These are phyloP conservation scores for Hippophae tibetana DNA, from an alignment of 306 rosid species.

Conservation along the genomic window DNA sequence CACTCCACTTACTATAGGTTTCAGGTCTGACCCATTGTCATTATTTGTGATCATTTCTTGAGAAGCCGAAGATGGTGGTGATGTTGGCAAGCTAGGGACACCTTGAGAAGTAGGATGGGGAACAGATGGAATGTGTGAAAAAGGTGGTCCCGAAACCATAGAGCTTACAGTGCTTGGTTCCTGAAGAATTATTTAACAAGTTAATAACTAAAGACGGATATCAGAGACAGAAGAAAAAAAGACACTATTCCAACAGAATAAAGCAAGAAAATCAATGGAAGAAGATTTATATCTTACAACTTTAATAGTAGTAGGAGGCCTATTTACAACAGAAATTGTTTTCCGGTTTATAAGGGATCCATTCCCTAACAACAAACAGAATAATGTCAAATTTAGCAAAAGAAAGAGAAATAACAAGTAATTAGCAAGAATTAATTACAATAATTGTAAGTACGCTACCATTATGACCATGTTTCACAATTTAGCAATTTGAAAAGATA, in stretches of 20 bases:
- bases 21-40: conserved; percentile 65
- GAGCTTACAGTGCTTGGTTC: conserved; percentile 78
- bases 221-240: conserved; percentile 9
- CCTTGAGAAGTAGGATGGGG: conserved; percentile 68
- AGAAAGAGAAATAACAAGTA: neutral
- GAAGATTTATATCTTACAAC: conserved; percentile 43
- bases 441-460: conserved; percentile 3
- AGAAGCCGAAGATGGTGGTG: conserved; percentile 79
- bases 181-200: conserved; percentile 35
- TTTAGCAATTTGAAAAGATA: neutral
- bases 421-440: conserved; percentile 14
- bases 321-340: conserved; percentile 50
- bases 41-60: conserved; percentile 68
- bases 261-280: conserved; percentile 11
- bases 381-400: neutral
- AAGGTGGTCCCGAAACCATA: conserved; percentile 59
- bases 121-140: conserved; percentile 58
- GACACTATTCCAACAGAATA: neutral
- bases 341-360: conserved; percentile 70
- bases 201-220: conserved; percentile 10
- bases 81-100: conserved; percentile 73
- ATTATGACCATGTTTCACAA: conserved; percentile 3
- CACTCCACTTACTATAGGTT: conserved; percentile 54
- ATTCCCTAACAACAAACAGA: conserved; percentile 45
- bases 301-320: conserved; percentile 77